Evolutionary conservation across 2,329 filamentous ascomycete species (phyloP).

Genomic region (Aspergillus eucalypticola): DNA sequence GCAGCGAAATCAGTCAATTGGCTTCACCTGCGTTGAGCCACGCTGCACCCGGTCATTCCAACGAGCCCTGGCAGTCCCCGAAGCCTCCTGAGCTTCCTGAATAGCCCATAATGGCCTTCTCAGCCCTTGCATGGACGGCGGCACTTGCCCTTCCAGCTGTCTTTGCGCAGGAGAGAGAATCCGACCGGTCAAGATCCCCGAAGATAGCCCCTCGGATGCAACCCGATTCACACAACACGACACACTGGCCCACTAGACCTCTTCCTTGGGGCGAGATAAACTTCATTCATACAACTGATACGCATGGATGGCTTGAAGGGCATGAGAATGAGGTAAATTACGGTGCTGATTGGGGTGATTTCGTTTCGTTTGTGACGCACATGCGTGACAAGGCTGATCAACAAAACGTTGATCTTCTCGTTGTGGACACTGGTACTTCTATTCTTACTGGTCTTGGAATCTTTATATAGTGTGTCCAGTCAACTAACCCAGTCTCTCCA

Average conservation of each 20-base stretch:
- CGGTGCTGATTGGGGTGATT: constrained; percentile 2
- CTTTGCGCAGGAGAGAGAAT: not conserved
- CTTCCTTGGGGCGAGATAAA: constrained; percentile 4
- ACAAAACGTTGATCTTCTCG: constrained; percentile 1
- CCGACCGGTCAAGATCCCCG: not conserved
- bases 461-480: too few species aligned
- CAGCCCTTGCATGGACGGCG: not conserved
- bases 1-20: too few species aligned
- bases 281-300: constrained; percentile 5
- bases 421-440: constrained; percentile 4
- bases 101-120: too few species aligned
- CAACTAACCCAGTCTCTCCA: not conserved
- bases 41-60: too few species aligned
- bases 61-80: too few species aligned
- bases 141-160: not conserved
- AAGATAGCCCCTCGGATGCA: not conserved
- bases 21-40: too few species aligned
- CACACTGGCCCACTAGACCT: not conserved
- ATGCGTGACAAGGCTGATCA: constrained; percentile 4
- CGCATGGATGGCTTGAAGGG: not conserved
- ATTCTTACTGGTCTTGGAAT: not conserved
- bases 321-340: constrained; percentile 5
- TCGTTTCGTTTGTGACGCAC: not conserved
- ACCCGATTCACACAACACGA: not conserved
- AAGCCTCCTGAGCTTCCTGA: too few species aligned